phyloP scores from a whole-genome alignment of 2,329 filamentous ascomycete species.

The Endocalyx cinctus region DNA sequence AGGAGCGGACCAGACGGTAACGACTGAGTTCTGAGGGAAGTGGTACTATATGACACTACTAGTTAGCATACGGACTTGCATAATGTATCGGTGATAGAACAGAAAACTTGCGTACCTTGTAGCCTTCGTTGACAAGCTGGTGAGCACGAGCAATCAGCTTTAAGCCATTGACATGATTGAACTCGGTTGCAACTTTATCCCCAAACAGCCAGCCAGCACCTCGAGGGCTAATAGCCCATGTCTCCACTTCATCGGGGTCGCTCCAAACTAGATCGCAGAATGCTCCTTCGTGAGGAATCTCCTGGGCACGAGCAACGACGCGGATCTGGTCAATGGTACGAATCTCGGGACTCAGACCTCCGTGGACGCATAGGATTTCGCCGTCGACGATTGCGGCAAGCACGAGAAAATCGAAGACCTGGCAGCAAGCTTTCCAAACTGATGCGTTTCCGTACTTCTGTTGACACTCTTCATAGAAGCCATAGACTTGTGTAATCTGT shows the following conservation, averaged over 20 bases:
- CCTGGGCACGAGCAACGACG: constrained; percentile 93
- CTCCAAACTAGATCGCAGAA: constrained; percentile 99
- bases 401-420: constrained; percentile 98
- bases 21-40: constrained; percentile 90
- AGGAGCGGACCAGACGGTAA: constrained; percentile 96
- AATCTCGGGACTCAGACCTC: constrained; percentile 83
- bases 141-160: constrained; percentile 96
- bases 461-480: constrained; percentile 97
- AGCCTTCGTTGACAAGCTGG: constrained; percentile 96
- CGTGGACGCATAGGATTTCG: constrained; percentile 97
- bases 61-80: constrained; percentile 21
- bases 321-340: constrained; percentile 99
- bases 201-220: constrained; percentile 98
- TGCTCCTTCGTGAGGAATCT: constrained; percentile 96
- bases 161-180: constrained; percentile 94
- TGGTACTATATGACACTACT: constrained; percentile 69
- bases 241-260: constrained; percentile 93
- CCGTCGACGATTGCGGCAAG: constrained; percentile 96
- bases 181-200: constrained; percentile 95
- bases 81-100: constrained; percentile 36
- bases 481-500: constrained; percentile 97
- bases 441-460: constrained; percentile 98
- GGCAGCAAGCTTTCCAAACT: constrained; percentile 99
- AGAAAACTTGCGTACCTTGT: constrained; percentile 77
- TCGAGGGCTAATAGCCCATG: constrained; percentile 89